Conservation (phyloP, 176 grass and related monocot species). For the Avena insularis region DNA sequence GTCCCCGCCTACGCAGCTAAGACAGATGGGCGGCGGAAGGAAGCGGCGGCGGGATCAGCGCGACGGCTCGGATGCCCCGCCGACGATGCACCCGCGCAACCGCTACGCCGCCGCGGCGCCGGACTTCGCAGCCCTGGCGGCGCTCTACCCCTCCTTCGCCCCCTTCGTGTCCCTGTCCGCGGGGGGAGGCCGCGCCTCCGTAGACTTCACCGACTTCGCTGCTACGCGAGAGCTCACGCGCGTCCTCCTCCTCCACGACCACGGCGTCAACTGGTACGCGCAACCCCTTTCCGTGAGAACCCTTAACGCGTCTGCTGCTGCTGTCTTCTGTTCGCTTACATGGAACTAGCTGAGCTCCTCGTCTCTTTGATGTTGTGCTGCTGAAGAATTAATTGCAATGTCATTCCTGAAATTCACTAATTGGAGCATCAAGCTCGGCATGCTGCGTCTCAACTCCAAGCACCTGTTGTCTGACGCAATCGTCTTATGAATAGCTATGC, state of each 20-base stretch:
- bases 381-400: not conserved
- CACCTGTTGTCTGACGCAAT: not conserved
- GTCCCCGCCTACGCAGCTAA: accelerated
- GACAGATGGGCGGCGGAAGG: conserved; percentile 43
- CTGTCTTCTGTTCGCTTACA: not conserved
- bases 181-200: conserved; percentile 43
- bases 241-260: conserved; percentile 93
- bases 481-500: not conserved
- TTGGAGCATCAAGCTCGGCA: not conserved
- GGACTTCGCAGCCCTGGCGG: conserved; percentile 73
- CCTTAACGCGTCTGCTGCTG: not conserved
- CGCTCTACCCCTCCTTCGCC: conserved; percentile 84
- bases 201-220: conserved; percentile 68
- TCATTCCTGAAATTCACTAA: not conserved
- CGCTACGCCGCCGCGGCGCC: conserved; percentile 76
- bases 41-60: conserved; percentile 43
- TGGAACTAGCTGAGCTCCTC: not conserved
- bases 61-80: conserved; percentile 48
- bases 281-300: not conserved
- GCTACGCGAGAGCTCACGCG: conserved; percentile 84
- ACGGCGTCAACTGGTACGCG: conserved; percentile 76
- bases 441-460: not conserved
- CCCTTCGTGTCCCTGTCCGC: conserved; percentile 66
- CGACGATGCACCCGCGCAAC: conserved; percentile 76
- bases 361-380: not conserved